phyloP scores from a whole-genome alignment of 768 basidiomycete genomes.

The Mycena kentingensis region DNA sequence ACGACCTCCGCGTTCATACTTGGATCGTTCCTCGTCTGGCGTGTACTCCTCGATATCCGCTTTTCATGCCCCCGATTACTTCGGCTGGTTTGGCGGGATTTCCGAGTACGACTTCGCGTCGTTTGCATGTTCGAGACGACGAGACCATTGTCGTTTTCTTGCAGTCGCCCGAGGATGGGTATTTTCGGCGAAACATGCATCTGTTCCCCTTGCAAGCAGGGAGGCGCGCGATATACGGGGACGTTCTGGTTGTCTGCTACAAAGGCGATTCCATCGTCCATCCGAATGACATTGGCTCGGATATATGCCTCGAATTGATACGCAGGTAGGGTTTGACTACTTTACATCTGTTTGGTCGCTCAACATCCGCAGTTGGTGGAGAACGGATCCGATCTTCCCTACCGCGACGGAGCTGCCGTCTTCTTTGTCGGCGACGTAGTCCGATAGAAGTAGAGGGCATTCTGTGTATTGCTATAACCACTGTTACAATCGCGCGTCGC shows the following conservation, averaged over 20 bases:
- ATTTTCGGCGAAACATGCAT: not conserved
- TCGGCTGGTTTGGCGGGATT: not conserved
- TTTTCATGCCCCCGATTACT: not conserved
- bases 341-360: too few species aligned
- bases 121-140: not conserved
- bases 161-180: not conserved
- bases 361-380: too few species aligned
- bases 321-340: not conserved
- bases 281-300: not conserved
- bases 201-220: not conserved
- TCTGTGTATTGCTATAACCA: too few species aligned
- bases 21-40: not conserved
- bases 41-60: not conserved
- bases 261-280: not conserved
- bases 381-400: too few species aligned
- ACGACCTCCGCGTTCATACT: not conserved
- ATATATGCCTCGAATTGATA: not conserved
- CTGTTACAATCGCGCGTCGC: too few species aligned
- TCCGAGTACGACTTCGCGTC: not conserved
- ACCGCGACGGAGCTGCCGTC: too few species aligned
- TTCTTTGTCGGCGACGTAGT: too few species aligned
- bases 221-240: not conserved
- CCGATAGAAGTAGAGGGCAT: too few species aligned
- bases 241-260: not conserved
- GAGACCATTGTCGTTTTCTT: not conserved